These are phyloP conservation scores for Carallia brachiata DNA, from an alignment of 345 rosid species.

Conservation along the genomic window DNA sequence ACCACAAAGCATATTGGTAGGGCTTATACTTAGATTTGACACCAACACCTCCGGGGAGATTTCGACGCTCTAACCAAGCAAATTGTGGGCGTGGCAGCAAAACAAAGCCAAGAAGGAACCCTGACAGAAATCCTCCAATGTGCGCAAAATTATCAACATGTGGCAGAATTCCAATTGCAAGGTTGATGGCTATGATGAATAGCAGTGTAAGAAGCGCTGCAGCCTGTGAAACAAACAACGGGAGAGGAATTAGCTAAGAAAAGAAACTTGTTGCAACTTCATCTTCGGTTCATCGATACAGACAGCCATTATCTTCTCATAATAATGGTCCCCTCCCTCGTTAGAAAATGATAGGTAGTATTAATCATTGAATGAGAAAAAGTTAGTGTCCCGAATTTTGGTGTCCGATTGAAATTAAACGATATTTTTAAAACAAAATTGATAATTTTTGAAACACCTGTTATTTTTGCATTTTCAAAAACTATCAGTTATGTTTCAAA, in stretches of 20 bases:
- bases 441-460: no score
- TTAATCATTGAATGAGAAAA: no score
- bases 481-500: no score
- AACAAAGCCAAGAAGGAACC: conserved; percentile 28
- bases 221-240: conserved; percentile 10
- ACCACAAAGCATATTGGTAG: conserved; percentile 25
- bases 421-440: no score
- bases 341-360: background rate
- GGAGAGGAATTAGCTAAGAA: background rate
- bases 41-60: conserved; percentile 7
- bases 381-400: no score
- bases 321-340: background rate
- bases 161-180: conserved; percentile 32
- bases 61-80: conserved; percentile 16
- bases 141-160: conserved; percentile 33
- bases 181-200: conserved; percentile 26
- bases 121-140: conserved; percentile 27
- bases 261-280: background rate
- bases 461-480: no score
- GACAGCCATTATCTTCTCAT: background rate
- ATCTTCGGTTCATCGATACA: background rate
- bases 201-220: conserved; percentile 28
- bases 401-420: no score
- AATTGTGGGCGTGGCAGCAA: conserved; percentile 25
- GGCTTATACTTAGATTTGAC: conserved; percentile 21